Percentiles rank a stretch among this genome's conserved stretches.
Conservation (phyloP, 2,329 filamentous ascomycete species). For the Cladophialophora psammophila region DNA sequence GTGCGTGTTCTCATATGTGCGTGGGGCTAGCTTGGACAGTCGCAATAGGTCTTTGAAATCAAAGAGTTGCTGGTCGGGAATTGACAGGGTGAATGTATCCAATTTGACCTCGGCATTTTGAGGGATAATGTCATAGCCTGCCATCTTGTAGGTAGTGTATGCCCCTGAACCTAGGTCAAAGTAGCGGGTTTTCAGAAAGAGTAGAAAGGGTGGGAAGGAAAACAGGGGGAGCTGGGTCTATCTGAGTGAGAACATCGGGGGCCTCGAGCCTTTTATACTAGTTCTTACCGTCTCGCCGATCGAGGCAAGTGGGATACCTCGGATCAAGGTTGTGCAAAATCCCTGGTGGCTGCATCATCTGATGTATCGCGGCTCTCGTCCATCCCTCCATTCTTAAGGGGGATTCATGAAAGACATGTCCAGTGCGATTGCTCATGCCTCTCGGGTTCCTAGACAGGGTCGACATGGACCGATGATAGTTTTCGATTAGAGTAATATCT, state of each 20-base stretch:
- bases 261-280: neutral
- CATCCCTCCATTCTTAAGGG: neutral
- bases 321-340: neutral
- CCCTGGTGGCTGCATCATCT: neutral
- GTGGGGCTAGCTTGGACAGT: conserved; percentile 58
- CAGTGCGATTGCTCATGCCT: neutral
- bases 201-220: neutral
- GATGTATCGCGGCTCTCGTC: neutral
- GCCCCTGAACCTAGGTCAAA: neutral
- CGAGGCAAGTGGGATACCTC: neutral
- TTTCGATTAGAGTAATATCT: neutral
- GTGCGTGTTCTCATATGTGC: conserved; percentile 59
- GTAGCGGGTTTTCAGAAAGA: neutral
- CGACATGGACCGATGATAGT: neutral
- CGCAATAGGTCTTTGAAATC: conserved; percentile 58
- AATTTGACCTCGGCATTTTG: conserved; percentile 10
- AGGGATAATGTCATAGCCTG: conserved; percentile 26
- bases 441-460: neutral
- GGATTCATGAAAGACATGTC: neutral
- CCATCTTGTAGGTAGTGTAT: conserved; percentile 11
- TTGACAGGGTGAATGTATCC: conserved; percentile 26
- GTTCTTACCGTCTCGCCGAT: neutral
- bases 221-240: neutral
- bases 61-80: conserved; percentile 52
- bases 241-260: neutral